phyloP scores from a whole-genome alignment of 805 yeast species.

The Brettanomyces custersianus region DNA sequence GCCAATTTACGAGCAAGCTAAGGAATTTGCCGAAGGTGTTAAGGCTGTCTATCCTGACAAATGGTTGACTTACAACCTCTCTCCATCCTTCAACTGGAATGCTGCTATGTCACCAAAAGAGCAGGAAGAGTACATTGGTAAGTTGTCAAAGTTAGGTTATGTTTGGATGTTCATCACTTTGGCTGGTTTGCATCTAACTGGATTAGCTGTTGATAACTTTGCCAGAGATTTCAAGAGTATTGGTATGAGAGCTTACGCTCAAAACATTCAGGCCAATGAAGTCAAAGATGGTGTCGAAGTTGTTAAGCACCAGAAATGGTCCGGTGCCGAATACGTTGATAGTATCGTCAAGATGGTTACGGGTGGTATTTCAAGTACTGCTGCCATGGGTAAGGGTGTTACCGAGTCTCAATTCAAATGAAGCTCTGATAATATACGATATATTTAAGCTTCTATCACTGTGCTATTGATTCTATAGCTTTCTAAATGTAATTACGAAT shows the following conservation, averaged over 20 bases:
- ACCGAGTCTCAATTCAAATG: constrained; percentile 89
- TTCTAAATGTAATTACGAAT: no score
- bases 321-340: constrained; percentile 96
- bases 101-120: constrained; percentile 81
- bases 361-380: constrained; percentile 92
- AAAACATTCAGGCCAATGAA: constrained; percentile 77
- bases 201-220: constrained; percentile 81
- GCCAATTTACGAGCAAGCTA: constrained; percentile 90
- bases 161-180: constrained; percentile 97
- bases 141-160: constrained; percentile 83
- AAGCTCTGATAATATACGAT: no score
- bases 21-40: constrained; percentile 91
- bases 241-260: constrained; percentile 96
- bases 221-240: constrained; percentile 65
- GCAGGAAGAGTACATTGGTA: constrained; percentile 82
- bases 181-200: constrained; percentile 95
- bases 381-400: constrained; percentile 98
- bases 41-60: constrained; percentile 72
- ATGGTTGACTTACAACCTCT: constrained; percentile 94
- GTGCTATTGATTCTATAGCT: no score
- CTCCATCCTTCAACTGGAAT: constrained; percentile 98
- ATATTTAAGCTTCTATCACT: no score
- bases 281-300: constrained; percentile 87
- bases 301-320: constrained; percentile 97
- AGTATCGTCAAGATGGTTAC: constrained; percentile 80